phyloP scores from a whole-genome alignment of 2,329 filamentous ascomycete species.

The Seiridium unicorne region DNA sequence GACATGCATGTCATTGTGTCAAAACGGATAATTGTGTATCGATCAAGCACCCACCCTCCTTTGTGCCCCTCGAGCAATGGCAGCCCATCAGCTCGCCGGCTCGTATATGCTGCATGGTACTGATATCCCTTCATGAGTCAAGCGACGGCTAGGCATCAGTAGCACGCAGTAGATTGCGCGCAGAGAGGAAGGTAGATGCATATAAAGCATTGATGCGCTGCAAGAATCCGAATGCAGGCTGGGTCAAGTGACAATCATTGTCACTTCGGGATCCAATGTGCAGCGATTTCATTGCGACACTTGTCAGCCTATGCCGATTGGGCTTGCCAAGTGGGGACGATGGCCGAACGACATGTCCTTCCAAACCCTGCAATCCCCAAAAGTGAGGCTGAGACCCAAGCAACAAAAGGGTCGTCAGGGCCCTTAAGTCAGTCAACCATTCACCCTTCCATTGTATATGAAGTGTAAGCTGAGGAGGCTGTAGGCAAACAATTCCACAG shows the following conservation, averaged over 20 bases:
- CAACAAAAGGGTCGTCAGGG: neutral
- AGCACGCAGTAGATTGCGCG: neutral
- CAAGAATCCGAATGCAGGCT: conserved; percentile 24
- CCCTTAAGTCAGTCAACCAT: neutral
- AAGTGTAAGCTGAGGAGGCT: no score
- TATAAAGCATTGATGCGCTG: conserved; percentile 39
- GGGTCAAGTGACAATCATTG: conserved; percentile 14
- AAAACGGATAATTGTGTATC: neutral
- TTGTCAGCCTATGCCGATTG: neutral
- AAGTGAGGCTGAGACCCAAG: conserved; percentile 1
- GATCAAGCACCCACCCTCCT: neutral
- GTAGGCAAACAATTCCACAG: no score
- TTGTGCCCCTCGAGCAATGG: neutral
- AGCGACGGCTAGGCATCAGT: neutral
- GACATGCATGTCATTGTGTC: neutral
- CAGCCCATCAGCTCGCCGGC: neutral
- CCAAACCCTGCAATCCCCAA: neutral
- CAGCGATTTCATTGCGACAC: neutral
- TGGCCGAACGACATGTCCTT: neutral
- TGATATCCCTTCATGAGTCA: neutral
- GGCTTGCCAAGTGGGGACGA: neutral
- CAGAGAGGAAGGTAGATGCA: conserved; percentile 20
- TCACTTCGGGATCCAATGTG: conserved; percentile 2
- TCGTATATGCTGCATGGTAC: neutral
- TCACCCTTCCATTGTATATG: no score